Conservation (phyloP, 106 monocot species). For the Dendrobium catenatum region DNA sequence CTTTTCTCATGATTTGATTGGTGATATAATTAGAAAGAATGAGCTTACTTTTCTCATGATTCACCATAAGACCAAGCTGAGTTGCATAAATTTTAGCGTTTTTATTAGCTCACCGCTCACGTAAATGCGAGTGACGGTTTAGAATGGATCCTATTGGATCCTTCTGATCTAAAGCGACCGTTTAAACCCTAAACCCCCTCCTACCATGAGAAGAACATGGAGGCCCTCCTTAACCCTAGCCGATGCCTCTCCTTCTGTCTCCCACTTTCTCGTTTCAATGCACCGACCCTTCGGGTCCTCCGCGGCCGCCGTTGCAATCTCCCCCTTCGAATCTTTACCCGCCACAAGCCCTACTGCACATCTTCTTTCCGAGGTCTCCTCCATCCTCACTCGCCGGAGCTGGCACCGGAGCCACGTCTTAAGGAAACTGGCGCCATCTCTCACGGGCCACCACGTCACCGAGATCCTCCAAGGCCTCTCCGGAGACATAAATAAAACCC, state of each 20-base stretch:
- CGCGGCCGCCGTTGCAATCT: background rate
- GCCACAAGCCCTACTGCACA: background rate
- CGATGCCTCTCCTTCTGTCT: background rate
- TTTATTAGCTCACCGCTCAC: too few species aligned
- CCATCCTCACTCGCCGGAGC: slow-evolving; percentile 39
- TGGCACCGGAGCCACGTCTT: slow-evolving; percentile 27
- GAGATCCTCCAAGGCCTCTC: slow-evolving; percentile 28
- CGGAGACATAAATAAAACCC: slow-evolving; percentile 33
- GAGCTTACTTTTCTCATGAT: too few species aligned
- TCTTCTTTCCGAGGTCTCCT: slow-evolving; percentile 11
- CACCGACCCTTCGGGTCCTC: background rate
- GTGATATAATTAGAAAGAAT: too few species aligned
- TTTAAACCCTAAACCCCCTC: background rate
- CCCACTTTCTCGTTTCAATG: background rate
- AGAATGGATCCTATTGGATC: too few species aligned
- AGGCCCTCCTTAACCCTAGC: background rate
- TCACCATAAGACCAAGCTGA: too few species aligned
- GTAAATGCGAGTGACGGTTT: too few species aligned
- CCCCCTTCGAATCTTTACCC: background rate
- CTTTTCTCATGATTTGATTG: too few species aligned
- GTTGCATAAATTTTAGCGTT: too few species aligned
- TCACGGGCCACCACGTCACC: slow-evolving; percentile 43
- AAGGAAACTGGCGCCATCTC: slow-evolving; percentile 27
- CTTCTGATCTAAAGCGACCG: too few species aligned
- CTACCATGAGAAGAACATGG: background rate